phyloP scores from a whole-genome alignment of 352 stramenopile species.

The Pseudoperonospora humuli region DNA sequence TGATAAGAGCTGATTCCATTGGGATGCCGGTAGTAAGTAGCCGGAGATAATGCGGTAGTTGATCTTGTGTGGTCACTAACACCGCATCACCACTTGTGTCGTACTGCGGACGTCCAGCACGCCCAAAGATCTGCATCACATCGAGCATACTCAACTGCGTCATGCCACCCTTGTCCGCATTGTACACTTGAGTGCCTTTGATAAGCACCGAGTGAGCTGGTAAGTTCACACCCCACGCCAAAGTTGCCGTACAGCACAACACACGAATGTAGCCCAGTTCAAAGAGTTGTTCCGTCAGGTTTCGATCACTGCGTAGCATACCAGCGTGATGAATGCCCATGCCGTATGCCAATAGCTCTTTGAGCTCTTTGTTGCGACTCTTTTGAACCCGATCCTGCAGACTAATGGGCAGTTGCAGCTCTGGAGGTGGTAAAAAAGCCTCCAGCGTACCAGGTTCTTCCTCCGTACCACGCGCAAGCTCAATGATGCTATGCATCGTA shows the following conservation, averaged over 20 bases:
- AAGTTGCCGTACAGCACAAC: slow-evolving; percentile 97
- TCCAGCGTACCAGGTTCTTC: slow-evolving; percentile 47
- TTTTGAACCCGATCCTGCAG: slow-evolving; percentile 83
- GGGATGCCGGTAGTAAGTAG: slow-evolving; percentile 93
- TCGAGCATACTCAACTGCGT: slow-evolving; percentile 98
- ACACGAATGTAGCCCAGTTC: slow-evolving; percentile 94
- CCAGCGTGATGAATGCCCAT: slow-evolving; percentile 98
- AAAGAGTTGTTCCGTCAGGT: slow-evolving; percentile 97
- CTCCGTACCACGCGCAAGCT: slow-evolving; percentile 74
- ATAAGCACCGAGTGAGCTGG: slow-evolving; percentile 98
- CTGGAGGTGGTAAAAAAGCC: slow-evolving; percentile 45
- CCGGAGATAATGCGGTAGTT: slow-evolving; percentile 91
- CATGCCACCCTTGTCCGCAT: slow-evolving; percentile 96
- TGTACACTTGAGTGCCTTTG: slow-evolving; percentile 99
- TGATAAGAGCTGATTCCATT: slow-evolving; percentile 98
- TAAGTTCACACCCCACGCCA: slow-evolving; percentile 99
- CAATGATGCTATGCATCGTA: slow-evolving; percentile 90
- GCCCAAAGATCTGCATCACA: slow-evolving; percentile 99
- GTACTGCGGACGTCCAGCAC: slow-evolving; percentile 97
- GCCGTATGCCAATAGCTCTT: slow-evolving; percentile 90
- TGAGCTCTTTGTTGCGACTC: slow-evolving; percentile 92
- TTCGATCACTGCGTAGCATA: slow-evolving; percentile 93
- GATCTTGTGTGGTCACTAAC: slow-evolving; percentile 95
- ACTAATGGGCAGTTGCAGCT: slow-evolving; percentile 45
- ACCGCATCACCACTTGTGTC: slow-evolving; percentile 97